phyloP scores from a whole-genome alignment of 2,329 filamentous ascomycete species.

The Trichoderma harzianum region DNA sequence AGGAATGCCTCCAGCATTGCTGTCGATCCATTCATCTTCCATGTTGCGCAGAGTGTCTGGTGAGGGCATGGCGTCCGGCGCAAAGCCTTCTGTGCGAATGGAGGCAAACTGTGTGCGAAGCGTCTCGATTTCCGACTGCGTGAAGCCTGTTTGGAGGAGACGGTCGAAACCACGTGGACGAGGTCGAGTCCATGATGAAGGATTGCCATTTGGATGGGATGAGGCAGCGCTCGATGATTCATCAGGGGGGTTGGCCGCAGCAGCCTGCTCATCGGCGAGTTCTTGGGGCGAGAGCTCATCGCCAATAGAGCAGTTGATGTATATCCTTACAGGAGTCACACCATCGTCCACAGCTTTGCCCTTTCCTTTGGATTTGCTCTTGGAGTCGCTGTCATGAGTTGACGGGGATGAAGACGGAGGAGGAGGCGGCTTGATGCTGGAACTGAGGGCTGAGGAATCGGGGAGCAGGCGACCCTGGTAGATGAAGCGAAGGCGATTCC shows the following conservation, averaged over 20 bases:
- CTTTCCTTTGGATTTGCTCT: slow-evolving; percentile 55
- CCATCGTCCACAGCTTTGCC: slow-evolving; percentile 35
- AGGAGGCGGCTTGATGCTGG: slow-evolving; percentile 63
- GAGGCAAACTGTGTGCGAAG: slow-evolving; percentile 85
- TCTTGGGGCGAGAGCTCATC: slow-evolving; percentile 66
- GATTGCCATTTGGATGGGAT: slow-evolving; percentile 18
- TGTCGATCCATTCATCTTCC: slow-evolving; percentile 90
- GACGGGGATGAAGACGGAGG: slow-evolving; percentile 48
- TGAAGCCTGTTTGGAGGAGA: slow-evolving; percentile 77
- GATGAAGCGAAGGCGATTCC: slow-evolving; percentile 80
- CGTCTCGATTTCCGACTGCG: slow-evolving; percentile 74
- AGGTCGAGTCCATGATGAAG: slow-evolving; percentile 30
- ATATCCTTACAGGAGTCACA: slow-evolving; percentile 56
- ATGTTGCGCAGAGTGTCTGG: slow-evolving; percentile 71
- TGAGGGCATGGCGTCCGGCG: slow-evolving; percentile 83
- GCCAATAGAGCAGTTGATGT: slow-evolving; percentile 91
- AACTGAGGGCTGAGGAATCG: slow-evolving; percentile 65
- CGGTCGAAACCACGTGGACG: slow-evolving; percentile 77
- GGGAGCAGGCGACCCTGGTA: slow-evolving; percentile 82
- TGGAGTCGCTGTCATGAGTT: slow-evolving; percentile 23
- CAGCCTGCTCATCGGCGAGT: slow-evolving; percentile 62
- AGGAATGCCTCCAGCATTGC: slow-evolving; percentile 46
- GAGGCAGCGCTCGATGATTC: slow-evolving; percentile 48
- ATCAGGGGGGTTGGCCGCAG: slow-evolving; percentile 35
- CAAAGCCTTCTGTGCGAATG: slow-evolving; percentile 77